A percentile compares a stretch with the other conserved stretches of the same genome.
Conservation (phyloP, 2,329 filamentous ascomycete species). For the Elsinoe perseae region DNA sequence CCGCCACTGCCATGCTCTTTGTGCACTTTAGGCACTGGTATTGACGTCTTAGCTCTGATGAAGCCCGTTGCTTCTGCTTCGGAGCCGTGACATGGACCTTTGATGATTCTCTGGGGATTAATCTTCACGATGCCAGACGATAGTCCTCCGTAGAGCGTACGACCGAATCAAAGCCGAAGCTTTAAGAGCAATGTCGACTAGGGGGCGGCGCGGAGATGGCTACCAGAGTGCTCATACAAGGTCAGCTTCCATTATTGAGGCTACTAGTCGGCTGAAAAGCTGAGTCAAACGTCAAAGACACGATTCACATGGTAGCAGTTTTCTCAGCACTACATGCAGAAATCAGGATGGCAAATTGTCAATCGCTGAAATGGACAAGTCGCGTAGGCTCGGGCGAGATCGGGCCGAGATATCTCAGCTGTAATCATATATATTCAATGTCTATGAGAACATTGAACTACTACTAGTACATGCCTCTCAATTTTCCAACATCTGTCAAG, state of each 20-base stretch:
- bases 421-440: not conserved
- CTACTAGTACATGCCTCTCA: conserved; percentile 5
- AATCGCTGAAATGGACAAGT: not conserved
- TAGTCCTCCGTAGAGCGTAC: not conserved
- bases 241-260: not conserved
- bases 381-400: not conserved
- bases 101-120: not conserved
- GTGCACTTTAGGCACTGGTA: not conserved
- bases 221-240: not conserved
- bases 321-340: too few relatives aligned
- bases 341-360: too few relatives aligned
- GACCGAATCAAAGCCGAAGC: not conserved
- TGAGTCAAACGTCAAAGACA: too few relatives aligned
- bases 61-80: not conserved
- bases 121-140: not conserved
- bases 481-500: conserved; percentile 5
- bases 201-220: not conserved
- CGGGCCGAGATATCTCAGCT: not conserved
- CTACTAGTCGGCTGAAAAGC: too few relatives aligned
- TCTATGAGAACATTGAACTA: too few relatives aligned
- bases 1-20: not conserved
- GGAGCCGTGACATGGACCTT: not conserved
- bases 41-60: not conserved
- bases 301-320: too few relatives aligned
- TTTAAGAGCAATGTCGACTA: not conserved